Percentiles rank a stretch among this genome's conserved stretches.
phyloP scores from a whole-genome alignment of 495 filamentous ascomycete species.

The Penicillium egyptiacum region DNA sequence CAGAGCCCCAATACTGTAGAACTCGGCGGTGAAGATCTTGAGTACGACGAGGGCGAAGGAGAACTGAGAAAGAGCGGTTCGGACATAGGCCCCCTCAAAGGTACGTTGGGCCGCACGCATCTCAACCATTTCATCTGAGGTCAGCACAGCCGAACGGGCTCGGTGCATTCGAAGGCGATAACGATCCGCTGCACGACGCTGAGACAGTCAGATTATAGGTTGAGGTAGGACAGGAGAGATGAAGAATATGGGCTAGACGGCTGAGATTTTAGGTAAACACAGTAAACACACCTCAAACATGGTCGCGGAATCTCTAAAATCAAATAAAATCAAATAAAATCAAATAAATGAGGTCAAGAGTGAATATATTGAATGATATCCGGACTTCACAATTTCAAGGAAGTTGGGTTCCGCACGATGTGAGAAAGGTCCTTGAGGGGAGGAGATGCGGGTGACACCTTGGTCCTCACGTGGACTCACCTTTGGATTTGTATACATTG shows the following conservation, averaged over 20 bases:
- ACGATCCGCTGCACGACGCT: slow-evolving; percentile 51
- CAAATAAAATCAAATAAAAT: neutral
- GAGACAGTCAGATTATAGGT: slow-evolving; percentile 9
- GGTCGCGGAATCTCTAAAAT: neutral
- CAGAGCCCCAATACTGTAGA: slow-evolving; percentile 89
- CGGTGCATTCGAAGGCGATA: slow-evolving; percentile 74
- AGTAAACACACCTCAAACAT: slow-evolving; percentile 39
- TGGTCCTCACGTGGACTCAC: slow-evolving; percentile 30
- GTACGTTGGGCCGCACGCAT: slow-evolving; percentile 93
- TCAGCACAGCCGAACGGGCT: slow-evolving; percentile 79
- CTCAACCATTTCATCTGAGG: slow-evolving; percentile 82
- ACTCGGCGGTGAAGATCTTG: slow-evolving; percentile 93
- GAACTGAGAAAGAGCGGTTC: slow-evolving; percentile 91
- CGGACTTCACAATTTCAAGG: neutral
- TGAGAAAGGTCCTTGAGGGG: slow-evolving; percentile 1
- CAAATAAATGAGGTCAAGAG: neutral
- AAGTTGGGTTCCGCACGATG: slow-evolving; percentile 5
- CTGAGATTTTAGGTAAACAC: slow-evolving; percentile 4
- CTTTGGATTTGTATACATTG: neutral
- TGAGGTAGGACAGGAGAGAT: slow-evolving; percentile 5
- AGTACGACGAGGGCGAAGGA: slow-evolving; percentile 91
- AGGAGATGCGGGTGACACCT: neutral
- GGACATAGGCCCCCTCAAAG: slow-evolving; percentile 95
- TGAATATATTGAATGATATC: neutral
- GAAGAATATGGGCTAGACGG: neutral